phyloP scores from a whole-genome alignment of 305 asterid genomes.

The Solanum hybrid region DNA sequence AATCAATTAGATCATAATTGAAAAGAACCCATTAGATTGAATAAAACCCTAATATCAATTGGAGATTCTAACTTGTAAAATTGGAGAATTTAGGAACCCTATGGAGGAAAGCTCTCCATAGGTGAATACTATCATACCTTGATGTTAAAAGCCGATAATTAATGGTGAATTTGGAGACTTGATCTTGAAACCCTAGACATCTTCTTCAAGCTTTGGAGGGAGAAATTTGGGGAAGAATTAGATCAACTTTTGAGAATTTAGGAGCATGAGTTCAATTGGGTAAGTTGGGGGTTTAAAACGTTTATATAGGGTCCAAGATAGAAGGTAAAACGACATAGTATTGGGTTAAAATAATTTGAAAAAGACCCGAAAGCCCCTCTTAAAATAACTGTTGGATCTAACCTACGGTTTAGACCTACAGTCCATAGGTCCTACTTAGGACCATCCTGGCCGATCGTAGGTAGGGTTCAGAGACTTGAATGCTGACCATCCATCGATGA shows the following conservation, averaged over 20 bases:
- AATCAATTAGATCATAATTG: neutral
- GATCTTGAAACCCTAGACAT: neutral
- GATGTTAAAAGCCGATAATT: too few species aligned
- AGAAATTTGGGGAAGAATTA: neutral
- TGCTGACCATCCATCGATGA: neutral
- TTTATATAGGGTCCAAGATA: neutral
- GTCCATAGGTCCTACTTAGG: neutral
- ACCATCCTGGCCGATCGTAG: neutral
- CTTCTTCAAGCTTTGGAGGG: neutral
- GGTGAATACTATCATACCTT: too few species aligned
- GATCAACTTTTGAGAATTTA: neutral
- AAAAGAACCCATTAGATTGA: neutral
- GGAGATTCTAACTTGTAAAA: neutral
- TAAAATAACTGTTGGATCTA: neutral
- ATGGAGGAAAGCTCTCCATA: neutral
- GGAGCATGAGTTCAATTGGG: neutral
- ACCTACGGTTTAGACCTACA: too few species aligned
- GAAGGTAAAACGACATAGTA: neutral
- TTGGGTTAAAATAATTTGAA: neutral
- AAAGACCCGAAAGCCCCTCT: neutral
- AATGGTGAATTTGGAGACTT: too few species aligned
- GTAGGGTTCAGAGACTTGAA: neutral
- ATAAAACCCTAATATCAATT: neutral
- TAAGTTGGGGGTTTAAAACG: too few species aligned
- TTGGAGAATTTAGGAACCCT: neutral